A percentile compares a stretch with the other conserved stretches of the same genome.
phyloP scores from a whole-genome alignment of 78 protist genomes.

The Isochrysis galbana region DNA sequence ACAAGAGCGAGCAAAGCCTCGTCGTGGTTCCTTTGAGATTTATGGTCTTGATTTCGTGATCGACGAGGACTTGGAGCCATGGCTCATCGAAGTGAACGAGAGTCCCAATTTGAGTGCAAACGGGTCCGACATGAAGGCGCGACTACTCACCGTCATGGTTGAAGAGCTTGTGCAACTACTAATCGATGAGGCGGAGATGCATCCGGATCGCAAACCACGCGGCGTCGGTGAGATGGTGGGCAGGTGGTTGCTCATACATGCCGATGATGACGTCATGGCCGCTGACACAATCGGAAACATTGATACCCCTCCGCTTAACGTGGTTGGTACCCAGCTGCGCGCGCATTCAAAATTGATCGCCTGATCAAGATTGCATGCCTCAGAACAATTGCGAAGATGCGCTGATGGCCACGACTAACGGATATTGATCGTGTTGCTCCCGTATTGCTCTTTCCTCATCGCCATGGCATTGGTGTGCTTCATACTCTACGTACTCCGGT shows the following conservation, averaged over 20 bases:
- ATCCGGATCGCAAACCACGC: background rate
- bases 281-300: no score
- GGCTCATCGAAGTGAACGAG: slow-evolving; percentile 27
- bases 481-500: no score
- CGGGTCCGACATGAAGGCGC: background rate
- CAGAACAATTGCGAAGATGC: no score
- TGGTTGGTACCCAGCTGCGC: no score
- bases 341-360: no score
- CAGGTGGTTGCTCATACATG: background rate
- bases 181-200: background rate
- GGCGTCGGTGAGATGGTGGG: background rate
- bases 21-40: background rate
- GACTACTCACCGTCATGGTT: background rate
- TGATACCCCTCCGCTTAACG: no score
- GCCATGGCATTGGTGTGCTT: no score
- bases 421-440: no score
- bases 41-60: background rate
- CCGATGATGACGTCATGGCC: background rate
- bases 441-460: no score
- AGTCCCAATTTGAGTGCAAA: background rate
- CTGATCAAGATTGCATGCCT: no score
- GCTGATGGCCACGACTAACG: no score
- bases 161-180: background rate
- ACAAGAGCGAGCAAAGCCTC: background rate
- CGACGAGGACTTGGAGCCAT: background rate